Conservation (phyloP, 2,329 filamentous ascomycete genomes). For the Thielaviopsis ethacetica region DNA sequence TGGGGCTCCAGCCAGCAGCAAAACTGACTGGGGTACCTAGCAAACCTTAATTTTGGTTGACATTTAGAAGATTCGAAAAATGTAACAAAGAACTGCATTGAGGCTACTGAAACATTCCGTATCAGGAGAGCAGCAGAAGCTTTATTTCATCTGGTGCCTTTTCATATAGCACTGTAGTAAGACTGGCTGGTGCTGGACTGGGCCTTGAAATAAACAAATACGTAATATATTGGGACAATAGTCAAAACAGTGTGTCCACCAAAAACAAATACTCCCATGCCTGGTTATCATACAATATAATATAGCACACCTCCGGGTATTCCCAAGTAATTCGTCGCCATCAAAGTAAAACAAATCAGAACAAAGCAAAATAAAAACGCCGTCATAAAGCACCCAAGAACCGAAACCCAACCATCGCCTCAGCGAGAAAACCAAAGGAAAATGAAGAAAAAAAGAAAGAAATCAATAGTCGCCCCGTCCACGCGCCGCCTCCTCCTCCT, state of each 20-base stretch:
- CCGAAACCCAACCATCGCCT: neutral
- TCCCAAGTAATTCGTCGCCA: neutral
- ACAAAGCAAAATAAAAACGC: neutral
- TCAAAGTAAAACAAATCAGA: neutral
- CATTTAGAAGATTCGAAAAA: neutral
- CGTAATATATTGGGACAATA: neutral
- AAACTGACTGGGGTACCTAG: neutral
- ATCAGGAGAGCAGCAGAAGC: too few species aligned
- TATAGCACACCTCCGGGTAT: neutral
- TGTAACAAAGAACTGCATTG: too few species aligned
- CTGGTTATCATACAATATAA: neutral
- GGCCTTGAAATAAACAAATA: neutral
- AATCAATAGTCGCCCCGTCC: constrained; percentile 13
- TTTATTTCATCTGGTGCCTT: too few species aligned
- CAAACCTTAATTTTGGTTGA: neutral
- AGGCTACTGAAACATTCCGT: too few species aligned
- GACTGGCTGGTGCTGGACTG: too few species aligned
- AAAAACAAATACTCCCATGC: neutral
- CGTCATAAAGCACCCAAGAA: neutral
- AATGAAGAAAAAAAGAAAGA: neutral
- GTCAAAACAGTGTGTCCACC: neutral
- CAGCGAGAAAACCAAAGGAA: neutral
- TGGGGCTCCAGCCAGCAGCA: too few species aligned
- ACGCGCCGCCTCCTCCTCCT: constrained; percentile 17
- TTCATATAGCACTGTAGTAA: too few species aligned